A percentile compares a stretch with the other conserved stretches of the same genome.
Conservation (phyloP, 75 land plant genomes). For the Picea glauca region DNA sequence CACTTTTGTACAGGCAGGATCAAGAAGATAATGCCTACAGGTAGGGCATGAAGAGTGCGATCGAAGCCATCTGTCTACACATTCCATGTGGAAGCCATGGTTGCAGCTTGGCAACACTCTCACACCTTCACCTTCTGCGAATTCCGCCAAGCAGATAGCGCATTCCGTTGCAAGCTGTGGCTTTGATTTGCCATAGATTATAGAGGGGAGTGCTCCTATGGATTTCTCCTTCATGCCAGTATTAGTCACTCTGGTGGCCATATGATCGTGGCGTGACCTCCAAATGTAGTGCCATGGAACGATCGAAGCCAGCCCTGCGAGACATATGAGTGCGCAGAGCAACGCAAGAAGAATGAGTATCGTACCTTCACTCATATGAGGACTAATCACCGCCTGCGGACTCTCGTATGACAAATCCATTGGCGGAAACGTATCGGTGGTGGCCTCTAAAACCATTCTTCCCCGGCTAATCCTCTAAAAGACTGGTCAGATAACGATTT, state of each 20-base stretch:
- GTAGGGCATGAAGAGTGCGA: slow-evolving; percentile 52
- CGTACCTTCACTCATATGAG: background rate
- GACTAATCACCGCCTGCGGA: background rate
- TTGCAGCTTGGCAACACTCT: slow-evolving; percentile 34
- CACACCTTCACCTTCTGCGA: slow-evolving; percentile 25
- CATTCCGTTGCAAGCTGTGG: slow-evolving; percentile 16
- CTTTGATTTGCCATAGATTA: background rate
- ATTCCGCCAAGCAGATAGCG: slow-evolving; percentile 36
- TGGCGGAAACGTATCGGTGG: background rate
- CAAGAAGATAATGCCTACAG: slow-evolving; percentile 41
- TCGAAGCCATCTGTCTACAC: slow-evolving; percentile 45
- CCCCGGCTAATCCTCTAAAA: background rate
- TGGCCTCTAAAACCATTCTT: background rate
- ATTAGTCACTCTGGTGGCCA: background rate
- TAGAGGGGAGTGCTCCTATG: background rate
- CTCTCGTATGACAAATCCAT: background rate
- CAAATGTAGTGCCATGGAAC: background rate
- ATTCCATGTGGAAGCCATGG: slow-evolving; percentile 37
- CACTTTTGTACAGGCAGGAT: background rate
- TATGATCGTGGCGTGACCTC: background rate
- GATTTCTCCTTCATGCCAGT: background rate
- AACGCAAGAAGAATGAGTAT: background rate
- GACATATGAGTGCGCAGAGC: background rate
- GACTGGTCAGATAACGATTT: too few species aligned
- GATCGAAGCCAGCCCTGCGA: background rate